These are phyloP conservation scores for Triticum aestivum DNA, from an alignment of 176 grass and related monocot species.

Conservation along the genomic window DNA sequence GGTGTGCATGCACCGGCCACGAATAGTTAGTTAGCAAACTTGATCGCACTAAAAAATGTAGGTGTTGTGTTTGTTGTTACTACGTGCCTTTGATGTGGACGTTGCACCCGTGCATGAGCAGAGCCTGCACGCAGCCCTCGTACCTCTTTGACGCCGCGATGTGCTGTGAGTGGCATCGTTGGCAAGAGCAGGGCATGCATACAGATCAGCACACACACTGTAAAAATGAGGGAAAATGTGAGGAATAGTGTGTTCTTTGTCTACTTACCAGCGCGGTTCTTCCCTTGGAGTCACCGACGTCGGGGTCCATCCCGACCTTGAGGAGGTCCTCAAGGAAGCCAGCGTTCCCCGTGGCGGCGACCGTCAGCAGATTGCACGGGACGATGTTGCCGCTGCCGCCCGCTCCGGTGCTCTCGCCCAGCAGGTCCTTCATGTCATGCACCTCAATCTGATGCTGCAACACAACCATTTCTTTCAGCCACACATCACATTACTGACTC, in stretches of 20 bases:
- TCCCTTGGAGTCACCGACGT: constrained; percentile 74
- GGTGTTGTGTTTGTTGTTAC: background rate
- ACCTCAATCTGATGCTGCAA: constrained; percentile 80
- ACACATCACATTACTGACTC: background rate
- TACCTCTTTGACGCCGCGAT: constrained; percentile 90
- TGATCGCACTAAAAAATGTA: background rate
- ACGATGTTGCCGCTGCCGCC: constrained; percentile 37
- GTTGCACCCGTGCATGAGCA: constrained; percentile 80
- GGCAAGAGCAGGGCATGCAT: background rate
- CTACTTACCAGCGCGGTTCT: constrained; percentile 77
- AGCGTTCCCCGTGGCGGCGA: constrained; percentile 75
- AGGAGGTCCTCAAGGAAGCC: constrained; percentile 83
- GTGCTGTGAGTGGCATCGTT: constrained; percentile 44
- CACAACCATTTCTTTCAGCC: background rate
- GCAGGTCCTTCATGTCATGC: constrained; percentile 71
- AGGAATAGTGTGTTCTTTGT: background rate
- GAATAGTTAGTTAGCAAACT: background rate
- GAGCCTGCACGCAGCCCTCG: constrained; percentile 73
- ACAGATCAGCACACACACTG: background rate
- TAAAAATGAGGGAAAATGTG: no score
- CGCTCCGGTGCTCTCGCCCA: constrained; percentile 47
- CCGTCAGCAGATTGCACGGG: constrained; percentile 78
- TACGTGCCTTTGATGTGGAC: constrained; percentile 60
- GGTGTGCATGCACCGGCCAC: background rate
- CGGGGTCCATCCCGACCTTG: constrained; percentile 76